Conservation (phyloP, 1,284 basidiomycete genomes). For the Irpex sp. region DNA sequence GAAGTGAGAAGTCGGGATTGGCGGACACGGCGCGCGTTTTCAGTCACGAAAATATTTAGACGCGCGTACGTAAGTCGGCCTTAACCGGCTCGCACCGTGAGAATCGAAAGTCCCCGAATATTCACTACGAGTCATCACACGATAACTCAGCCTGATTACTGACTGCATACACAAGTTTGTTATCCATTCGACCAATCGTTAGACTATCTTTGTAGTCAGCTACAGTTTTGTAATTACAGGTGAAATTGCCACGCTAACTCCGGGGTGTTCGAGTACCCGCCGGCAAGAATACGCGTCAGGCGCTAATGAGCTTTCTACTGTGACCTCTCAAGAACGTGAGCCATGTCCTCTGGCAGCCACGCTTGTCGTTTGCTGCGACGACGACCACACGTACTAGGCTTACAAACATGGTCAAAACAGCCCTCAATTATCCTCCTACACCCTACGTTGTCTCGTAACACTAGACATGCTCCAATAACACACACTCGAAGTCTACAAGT, state of each 20-base stretch:
- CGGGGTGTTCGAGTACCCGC: no score
- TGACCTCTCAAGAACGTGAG: not conserved
- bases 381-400: not conserved
- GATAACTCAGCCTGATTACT: not conserved
- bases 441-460: not conserved
- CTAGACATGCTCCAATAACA: not conserved
- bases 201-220: no score
- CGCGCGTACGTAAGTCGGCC: constrained; percentile 15
- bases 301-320: not conserved
- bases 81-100: constrained; percentile 10
- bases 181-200: not conserved
- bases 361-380: constrained; percentile 1
- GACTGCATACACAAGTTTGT: not conserved
- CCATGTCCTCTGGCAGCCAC: not conserved
- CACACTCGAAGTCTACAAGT: constrained; percentile 2
- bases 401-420: not conserved
- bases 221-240: no score
- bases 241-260: no score
- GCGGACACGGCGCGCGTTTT: constrained; percentile 12
- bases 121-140: constrained; percentile 3
- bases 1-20: constrained; percentile 19
- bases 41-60: constrained; percentile 13
- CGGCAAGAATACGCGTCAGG: not conserved
- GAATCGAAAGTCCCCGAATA: constrained; percentile 10
- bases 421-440: not conserved